These are phyloP conservation scores for Zea mays DNA, from an alignment of 176 grass and related monocot species.

Conservation along the genomic window Zm-B73-REFERENCE-NAM-5.0 NC_050102.1:7558001-7558500, in stretches of 20 bases:
- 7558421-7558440: conserved; percentile 40
- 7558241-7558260: conserved; percentile 32
- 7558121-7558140: conserved; percentile 17
- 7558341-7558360: conserved; percentile 79
- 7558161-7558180: conserved; percentile 29
- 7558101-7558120: conserved; percentile 1
- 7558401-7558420: conserved; percentile 56
- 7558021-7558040: neutral
- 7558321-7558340: conserved; percentile 56
- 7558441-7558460: conserved; percentile 7
- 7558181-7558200: conserved; percentile 30
- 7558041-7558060: neutral
- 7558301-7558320: conserved; percentile 36
- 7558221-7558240: conserved; percentile 44
- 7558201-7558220: conserved; percentile 29
- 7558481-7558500: neutral
- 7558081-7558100: conserved; percentile 22
- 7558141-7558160: conserved; percentile 17
- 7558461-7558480: neutral
- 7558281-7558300: conserved; percentile 14
- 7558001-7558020: neutral
- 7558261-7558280: conserved; percentile 18
- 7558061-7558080: neutral
- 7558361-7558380: conserved; percentile 96
- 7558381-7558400: conserved; percentile 33